Base-by-base conservation (phyloP, 805 yeast genomes). In the Debaryomyces hansenii region DNA sequence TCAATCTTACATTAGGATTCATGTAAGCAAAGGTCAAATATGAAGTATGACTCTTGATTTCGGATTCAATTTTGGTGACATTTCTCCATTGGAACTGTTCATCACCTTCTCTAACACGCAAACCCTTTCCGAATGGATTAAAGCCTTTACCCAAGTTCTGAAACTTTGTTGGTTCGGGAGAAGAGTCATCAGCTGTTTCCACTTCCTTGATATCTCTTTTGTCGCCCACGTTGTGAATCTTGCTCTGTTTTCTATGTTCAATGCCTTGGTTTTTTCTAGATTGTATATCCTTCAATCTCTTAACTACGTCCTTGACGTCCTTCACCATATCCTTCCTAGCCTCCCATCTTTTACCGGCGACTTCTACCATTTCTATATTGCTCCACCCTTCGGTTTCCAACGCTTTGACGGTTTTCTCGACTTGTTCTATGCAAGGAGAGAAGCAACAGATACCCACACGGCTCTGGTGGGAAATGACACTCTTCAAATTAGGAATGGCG, bases 341-440 rank as follows among this genome's bases (percentile, higher is more conserved):
- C 63, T 91, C 98, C 87, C 89, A 92, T 54, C 87, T 79, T 55
- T 79, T 82, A 6, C 91, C 89, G 36, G 86, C 84, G 41, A 90
- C 84, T 61, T 92, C 98, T 3, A 92, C 95, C 91, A 90, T 87
- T 66, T 94, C 96, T 18, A 94, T 83, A 14, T 80, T 77, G 4
- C 79, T 76, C 96, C 97, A 94, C 0, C 96, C 96, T 37, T 83
- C 63, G 29, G 72, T 77, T 54, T 85, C 83, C 47, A 94, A 69
- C 0, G 87, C 85, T 52, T 80, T 85, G 10, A 92, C 82, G 0
- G 98, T 88, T 61, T 87, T 85, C 47, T 85, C 85, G 3, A 94
- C 99, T 69, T 94, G 99, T 67, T 94, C 99, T 40, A 94, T 87
- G 66, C 99, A 94, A 8, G 99, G 99, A 34, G 96, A 88, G 62